Conservation (phyloP, 1,139 yeast genomes). For the Diutina rugosa region DNA sequence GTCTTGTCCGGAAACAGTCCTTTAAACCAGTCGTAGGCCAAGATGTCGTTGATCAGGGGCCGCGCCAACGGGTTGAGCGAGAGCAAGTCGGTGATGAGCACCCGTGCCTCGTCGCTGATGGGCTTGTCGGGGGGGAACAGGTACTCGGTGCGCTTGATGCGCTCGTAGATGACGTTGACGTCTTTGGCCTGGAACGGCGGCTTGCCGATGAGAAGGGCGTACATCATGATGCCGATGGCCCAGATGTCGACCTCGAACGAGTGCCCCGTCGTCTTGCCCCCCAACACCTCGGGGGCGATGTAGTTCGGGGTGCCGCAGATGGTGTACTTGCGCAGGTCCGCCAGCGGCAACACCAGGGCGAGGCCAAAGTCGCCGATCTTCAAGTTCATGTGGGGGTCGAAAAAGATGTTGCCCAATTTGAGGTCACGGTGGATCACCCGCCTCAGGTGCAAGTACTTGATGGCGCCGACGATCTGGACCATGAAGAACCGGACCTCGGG, state of each 20-base stretch:
- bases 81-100: slow-evolving; percentile 58
- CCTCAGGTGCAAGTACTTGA: slow-evolving; percentile 81
- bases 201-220: slow-evolving; percentile 79
- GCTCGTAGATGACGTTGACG: slow-evolving; percentile 83
- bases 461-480: slow-evolving; percentile 90
- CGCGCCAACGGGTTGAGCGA: slow-evolving; percentile 70
- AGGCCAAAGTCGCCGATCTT: slow-evolving; percentile 96
- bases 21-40: slow-evolving; percentile 74
- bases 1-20: slow-evolving; percentile 75
- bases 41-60: slow-evolving; percentile 68
- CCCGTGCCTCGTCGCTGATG: slow-evolving; percentile 60
- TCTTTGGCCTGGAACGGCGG: slow-evolving; percentile 97
- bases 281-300: slow-evolving; percentile 92
- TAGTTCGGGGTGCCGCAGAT: slow-evolving; percentile 98
- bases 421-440: slow-evolving; percentile 94
- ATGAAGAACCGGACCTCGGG: slow-evolving; percentile 86
- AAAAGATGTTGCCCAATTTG: slow-evolving; percentile 87
- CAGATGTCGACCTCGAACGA: slow-evolving; percentile 91
- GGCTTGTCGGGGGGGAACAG: slow-evolving; percentile 65
- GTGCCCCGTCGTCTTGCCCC: slow-evolving; percentile 82
- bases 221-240: slow-evolving; percentile 96
- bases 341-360: slow-evolving; percentile 70
- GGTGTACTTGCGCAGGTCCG: slow-evolving; percentile 69
- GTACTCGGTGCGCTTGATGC: slow-evolving; percentile 78
- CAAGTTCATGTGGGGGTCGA: slow-evolving; percentile 83